Evolutionary conservation across 495 filamentous ascomycete genomes (phyloP).

Genomic region (Hypoxylon rickii): DNA sequence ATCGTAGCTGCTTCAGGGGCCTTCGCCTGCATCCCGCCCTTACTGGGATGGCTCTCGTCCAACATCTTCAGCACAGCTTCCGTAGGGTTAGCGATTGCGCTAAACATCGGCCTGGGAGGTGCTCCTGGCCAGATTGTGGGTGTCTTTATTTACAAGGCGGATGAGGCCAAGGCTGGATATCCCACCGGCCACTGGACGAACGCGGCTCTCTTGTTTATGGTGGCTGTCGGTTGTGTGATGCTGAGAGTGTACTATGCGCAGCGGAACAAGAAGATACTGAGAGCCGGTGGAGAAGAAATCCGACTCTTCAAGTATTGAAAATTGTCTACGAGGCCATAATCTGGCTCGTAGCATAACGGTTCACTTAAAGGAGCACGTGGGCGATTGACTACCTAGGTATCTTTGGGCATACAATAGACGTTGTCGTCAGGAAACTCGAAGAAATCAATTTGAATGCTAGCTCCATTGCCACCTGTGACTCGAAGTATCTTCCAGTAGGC

Average conservation of each 20-base stretch:
- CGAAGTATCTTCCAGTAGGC: no score
- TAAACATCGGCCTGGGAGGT: constrained; percentile 67
- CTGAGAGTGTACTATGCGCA: constrained; percentile 49
- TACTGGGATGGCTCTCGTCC: constrained; percentile 71
- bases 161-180: constrained; percentile 64
- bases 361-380: no score
- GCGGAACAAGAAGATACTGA: constrained; percentile 44
- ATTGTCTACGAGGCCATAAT: background rate
- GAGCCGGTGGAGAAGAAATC: constrained; percentile 28
- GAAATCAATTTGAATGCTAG: no score
- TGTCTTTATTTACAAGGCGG: constrained; percentile 72
- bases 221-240: constrained; percentile 39
- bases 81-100: constrained; percentile 67
- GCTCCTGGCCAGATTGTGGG: constrained; percentile 71
- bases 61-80: constrained; percentile 68
- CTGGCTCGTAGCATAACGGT: no score
- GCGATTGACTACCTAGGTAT: no score
- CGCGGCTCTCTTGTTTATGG: constrained; percentile 51
- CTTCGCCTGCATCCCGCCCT: constrained; percentile 60
- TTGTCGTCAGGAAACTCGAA: no score
- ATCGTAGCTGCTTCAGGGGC: constrained; percentile 67
- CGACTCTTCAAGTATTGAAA: constrained; percentile 37
- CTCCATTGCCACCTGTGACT: no score
- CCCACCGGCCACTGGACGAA: constrained; percentile 67
- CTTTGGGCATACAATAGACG: no score